A percentile compares a stretch with the other conserved stretches of the same genome.
Conservation (phyloP, 768 basidiomycete species). For the Strobilomyces confusus region DNA sequence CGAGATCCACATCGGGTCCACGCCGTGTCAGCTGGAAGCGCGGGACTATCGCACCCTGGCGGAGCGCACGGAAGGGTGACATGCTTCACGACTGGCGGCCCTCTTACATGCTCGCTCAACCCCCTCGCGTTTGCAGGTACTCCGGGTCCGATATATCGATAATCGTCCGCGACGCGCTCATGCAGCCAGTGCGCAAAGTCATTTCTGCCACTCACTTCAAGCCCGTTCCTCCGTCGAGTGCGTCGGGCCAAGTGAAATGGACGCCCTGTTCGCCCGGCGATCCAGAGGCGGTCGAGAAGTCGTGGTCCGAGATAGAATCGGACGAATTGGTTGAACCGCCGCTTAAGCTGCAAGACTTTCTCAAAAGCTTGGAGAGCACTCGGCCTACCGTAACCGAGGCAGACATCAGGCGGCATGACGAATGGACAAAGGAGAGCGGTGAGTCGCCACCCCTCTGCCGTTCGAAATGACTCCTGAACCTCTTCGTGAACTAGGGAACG, state of each 20-base stretch:
- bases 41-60: constrained; percentile 82
- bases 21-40: constrained; percentile 76
- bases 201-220: constrained; percentile 96
- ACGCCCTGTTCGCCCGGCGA: constrained; percentile 98
- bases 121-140: constrained; percentile 47
- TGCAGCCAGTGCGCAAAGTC: constrained; percentile 98
- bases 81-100: neutral
- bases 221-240: constrained; percentile 32
- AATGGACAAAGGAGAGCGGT: constrained; percentile 86
- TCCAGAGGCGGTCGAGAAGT: constrained; percentile 75
- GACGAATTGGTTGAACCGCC: constrained; percentile 91
- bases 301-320: constrained; percentile 83
- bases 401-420: constrained; percentile 80
- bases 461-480: neutral
- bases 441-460: constrained; percentile 21
- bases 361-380: constrained; percentile 72
- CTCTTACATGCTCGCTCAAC: neutral
- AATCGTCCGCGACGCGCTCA: constrained; percentile 92
- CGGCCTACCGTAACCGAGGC: constrained; percentile 85
- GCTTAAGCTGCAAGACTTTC: constrained; percentile 72
- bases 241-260: constrained; percentile 51
- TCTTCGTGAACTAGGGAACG: constrained; percentile 22
- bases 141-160: constrained; percentile 95
- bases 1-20: constrained; percentile 90
- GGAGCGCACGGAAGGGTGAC: constrained; percentile 78